Evolutionary conservation across 495 filamentous ascomycete genomes (phyloP).

Genomic region (Friedmanniomyces simplex): DNA sequence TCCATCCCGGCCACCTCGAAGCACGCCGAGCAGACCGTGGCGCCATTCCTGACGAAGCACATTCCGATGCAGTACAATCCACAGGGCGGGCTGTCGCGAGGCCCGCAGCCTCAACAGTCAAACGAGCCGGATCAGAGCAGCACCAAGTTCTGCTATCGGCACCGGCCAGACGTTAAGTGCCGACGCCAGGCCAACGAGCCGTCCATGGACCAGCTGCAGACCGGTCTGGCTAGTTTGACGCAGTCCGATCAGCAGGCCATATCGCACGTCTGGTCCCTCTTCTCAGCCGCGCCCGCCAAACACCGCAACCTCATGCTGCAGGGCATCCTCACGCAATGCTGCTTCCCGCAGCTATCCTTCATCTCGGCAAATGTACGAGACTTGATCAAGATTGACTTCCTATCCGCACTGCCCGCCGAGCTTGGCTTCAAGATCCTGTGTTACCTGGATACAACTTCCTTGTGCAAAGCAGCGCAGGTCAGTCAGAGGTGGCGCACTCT

Average conservation of each 20-base stretch:
- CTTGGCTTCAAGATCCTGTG: slow-evolving; percentile 87
- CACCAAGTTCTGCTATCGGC: slow-evolving; percentile 91
- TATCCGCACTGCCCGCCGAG: slow-evolving; percentile 78
- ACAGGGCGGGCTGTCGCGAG: slow-evolving; percentile 35
- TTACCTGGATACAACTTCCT: slow-evolving; percentile 86
- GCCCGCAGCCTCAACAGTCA: slow-evolving; percentile 22
- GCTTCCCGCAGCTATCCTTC: slow-evolving; percentile 91
- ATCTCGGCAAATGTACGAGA: slow-evolving; percentile 79
- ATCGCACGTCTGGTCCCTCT: slow-evolving; percentile 91
- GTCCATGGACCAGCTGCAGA: slow-evolving; percentile 89
- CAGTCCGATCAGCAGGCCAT: slow-evolving; percentile 84
- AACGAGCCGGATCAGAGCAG: slow-evolving; percentile 46
- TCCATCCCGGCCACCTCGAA: slow-evolving; percentile 25
- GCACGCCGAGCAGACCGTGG: slow-evolving; percentile 47
- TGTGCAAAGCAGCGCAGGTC: slow-evolving; percentile 95
- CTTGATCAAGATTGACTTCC: slow-evolving; percentile 90
- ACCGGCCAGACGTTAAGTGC: slow-evolving; percentile 90
- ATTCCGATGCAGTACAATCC: slow-evolving; percentile 77
- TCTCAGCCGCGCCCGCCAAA: slow-evolving; percentile 88
- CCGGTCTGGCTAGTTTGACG: slow-evolving; percentile 70
- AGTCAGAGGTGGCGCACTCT: slow-evolving; percentile 76
- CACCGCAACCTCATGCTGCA: slow-evolving; percentile 92
- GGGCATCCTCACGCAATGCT: slow-evolving; percentile 89
- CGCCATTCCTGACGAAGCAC: slow-evolving; percentile 75
- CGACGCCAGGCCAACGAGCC: slow-evolving; percentile 83